Evolutionary conservation across 2,329 filamentous ascomycete genomes (phyloP).

Genomic region (Neobulgaria alba): DNA sequence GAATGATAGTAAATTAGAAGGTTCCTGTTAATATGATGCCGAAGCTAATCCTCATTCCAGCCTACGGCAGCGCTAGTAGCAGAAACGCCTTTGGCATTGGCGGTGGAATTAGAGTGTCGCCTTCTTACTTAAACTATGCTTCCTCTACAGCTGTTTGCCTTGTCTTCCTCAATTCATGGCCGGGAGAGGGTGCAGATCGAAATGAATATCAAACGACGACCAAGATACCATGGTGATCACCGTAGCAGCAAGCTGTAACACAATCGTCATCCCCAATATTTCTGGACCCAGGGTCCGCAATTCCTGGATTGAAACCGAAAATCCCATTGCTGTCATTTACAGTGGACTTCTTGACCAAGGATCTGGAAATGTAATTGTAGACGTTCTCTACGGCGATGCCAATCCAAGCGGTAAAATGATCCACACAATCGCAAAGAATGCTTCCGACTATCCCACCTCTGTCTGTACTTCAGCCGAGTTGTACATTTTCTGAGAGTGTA

Average conservation of each 20-base stretch:
- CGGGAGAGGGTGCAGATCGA: constrained; percentile 41
- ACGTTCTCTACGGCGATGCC: constrained; percentile 69
- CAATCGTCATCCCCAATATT: constrained; percentile 58
- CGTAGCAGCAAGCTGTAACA: constrained; percentile 41
- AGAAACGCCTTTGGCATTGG: neutral
- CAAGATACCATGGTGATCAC: neutral
- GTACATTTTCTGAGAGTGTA: constrained; percentile 36
- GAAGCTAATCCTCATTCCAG: constrained; percentile 40
- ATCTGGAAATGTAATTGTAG: constrained; percentile 65
- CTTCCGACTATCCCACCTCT: constrained; percentile 37
- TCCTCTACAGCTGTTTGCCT: constrained; percentile 43
- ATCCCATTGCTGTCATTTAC: constrained; percentile 74
- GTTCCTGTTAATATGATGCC: constrained; percentile 37
- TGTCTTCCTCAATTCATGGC: constrained; percentile 53
- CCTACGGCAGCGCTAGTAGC: neutral
- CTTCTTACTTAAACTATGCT: neutral
- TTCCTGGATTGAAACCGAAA: constrained; percentile 64
- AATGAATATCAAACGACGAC: constrained; percentile 25
- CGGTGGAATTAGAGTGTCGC: neutral
- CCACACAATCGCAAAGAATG: constrained; percentile 60
- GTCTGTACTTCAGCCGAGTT: constrained; percentile 27
- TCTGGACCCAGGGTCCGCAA: constrained; percentile 60
- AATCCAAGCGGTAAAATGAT: constrained; percentile 72
- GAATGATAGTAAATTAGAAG: no score
- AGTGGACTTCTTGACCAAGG: constrained; percentile 74